A percentile compares a stretch with the other conserved stretches of the same genome.
These are phyloP conservation scores for Protomyces lactucae-debilis DNA, from an alignment of 1,139 yeast species.

Conservation along the genomic window DNA sequence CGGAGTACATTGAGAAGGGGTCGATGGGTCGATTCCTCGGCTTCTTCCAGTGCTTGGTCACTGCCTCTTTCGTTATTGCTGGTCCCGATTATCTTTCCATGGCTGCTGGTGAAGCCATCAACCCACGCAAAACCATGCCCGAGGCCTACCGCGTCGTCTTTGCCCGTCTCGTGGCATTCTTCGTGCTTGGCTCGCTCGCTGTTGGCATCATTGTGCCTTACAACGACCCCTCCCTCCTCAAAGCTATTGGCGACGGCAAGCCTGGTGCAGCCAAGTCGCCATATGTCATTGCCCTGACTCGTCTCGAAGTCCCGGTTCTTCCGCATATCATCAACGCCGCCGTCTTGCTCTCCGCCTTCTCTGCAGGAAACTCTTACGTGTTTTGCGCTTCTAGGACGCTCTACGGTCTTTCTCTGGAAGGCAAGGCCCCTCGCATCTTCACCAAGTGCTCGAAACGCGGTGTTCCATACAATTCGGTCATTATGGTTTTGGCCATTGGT, in stretches of 20 bases:
- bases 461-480: conserved; percentile 50
- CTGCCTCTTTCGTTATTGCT: conserved; percentile 57
- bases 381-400: conserved; percentile 59
- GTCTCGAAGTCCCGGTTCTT: conserved; percentile 63
- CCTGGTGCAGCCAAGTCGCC: conserved; percentile 56
- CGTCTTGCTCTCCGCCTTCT: conserved; percentile 60
- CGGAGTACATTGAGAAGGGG: conserved; percentile 47
- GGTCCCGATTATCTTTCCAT: conserved; percentile 86
- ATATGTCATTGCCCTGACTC: conserved; percentile 64
- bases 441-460: conserved; percentile 56
- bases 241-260: conserved; percentile 38
- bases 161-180: conserved; percentile 72
- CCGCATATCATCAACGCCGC: conserved; percentile 73
- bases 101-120: conserved; percentile 81
- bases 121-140: conserved; percentile 79
- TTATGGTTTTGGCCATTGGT: conserved; percentile 45
- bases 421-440: conserved; percentile 57
- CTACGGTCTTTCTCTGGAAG: conserved; percentile 54
- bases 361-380: conserved; percentile 72
- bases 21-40: conserved; percentile 50
- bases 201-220: conserved; percentile 62
- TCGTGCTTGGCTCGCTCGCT: conserved; percentile 44
- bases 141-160: conserved; percentile 78
- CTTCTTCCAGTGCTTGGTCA: conserved; percentile 66
- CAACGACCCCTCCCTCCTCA: conserved; percentile 51